Evolutionary conservation across 106 monocot species (phyloP), one percentile per base, ranked within the genome.

Genomic region (Acorus calamus): DNA sequence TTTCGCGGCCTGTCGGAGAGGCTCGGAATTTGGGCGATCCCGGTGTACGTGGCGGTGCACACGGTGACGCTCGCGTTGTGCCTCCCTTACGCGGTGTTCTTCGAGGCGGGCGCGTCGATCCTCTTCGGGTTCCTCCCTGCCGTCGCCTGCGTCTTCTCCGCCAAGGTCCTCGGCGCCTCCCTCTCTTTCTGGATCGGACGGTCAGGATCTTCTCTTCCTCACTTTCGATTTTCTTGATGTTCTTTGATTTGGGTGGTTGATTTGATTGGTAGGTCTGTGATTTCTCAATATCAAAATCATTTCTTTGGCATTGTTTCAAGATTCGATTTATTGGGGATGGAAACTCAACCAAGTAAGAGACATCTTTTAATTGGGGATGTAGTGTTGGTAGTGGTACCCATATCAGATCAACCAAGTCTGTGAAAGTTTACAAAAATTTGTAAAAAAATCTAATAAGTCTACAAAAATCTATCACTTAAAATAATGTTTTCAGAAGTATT

Each of bases 141-240:
- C 64, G 77, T 94, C 42, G 45, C 69, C 45, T 89, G 94, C 63
- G 94, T 94, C 52, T 89, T 94, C 70, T 68, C 84, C 46, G 94
- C 89, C 61, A 94, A 94, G 75, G 46, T 89, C 66, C 94, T 94
- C 44, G 94, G 86, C 62, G 94, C 94, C 11, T 94, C 94, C 7
- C 81, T 94, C 63, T 94, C 94, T 68, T 94, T 94, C 78, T 81
- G 68, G 83, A 81, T 94, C 77, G 94, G 94, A 69, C 75, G 94
- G 94, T 94, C 44, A 54, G 77, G 52, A 7, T 3, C 45, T 7
- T 6, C 57, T 13, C 14, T 42, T 51, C 5, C 8, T 48, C 42
- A 6, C 11, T 47, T 56, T 56, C 55, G 13, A 56, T 28, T 28
- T 28, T 28, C 28, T 28, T 28, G 28, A 28, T 51, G 5, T 9